Evolutionary conservation across 129 eudicot species (phyloP), one percentile per base, ranked within the genome.

Genomic region (Apium graveolens): DNA sequence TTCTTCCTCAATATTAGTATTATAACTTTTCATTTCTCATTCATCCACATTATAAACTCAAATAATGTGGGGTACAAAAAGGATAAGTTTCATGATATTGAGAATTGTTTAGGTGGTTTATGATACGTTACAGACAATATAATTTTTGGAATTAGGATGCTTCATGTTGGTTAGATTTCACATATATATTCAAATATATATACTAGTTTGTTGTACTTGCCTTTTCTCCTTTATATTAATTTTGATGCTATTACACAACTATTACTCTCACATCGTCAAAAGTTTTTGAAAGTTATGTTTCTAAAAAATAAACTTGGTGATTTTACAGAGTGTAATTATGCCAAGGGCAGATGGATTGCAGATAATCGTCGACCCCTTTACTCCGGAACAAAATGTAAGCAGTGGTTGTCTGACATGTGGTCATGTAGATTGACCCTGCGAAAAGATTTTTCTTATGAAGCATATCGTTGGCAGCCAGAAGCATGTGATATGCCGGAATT

Each of bases 401-500:
- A 81, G 78, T 88, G 89, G 89, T 68, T 88, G 44, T 85, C 92
- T 24, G 89, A 85, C 37, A 86, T 86, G 89, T 88, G 92, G 92
- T 85, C 92, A n/a, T 88, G 92, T 78, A 81, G 92, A 77, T 85
- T 88, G 7, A 88, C 89, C 31, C 84, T 74, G 74, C 84, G 92
- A 18, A 78, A 85, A 51, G 92, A 88, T 81, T 88, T 88, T 72
- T 82, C 87, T 38, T 88, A 88, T 70, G 92, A 88, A 73, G 79
- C 79, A 48, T 86, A 71, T 74, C 87, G 86, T 26, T 88, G 92
- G 92, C 89, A 88, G 74, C 92, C 92, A 16, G 73, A 75, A 35
- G 41, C 84, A 38, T 88, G 92, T 78, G 81, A 86, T 13, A 88
- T 88, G 92, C 83, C 81, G n/a, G 86, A 85, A 21, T 88, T 88